These are phyloP conservation scores for Chrysoporthe cubensis DNA, from an alignment of 2,329 filamentous ascomycete genomes.

Conservation along the genomic window DNA sequence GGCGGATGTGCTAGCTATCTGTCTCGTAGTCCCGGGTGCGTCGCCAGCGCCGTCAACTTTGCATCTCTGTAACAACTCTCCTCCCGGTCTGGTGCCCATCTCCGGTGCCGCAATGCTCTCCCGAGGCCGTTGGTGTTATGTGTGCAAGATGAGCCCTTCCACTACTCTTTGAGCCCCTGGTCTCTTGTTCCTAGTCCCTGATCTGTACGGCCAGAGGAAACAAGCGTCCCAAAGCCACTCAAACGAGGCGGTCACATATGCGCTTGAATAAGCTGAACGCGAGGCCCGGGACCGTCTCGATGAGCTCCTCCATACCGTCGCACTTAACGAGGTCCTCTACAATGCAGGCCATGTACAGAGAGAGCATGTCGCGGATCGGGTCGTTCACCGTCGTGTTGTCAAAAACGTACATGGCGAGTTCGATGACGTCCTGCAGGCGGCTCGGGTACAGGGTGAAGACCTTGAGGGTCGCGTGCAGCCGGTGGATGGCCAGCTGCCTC, in stretches of 20 bases:
- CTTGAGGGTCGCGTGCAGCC: slow-evolving; percentile 8
- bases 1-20: too few relatives aligned
- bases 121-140: too few relatives aligned
- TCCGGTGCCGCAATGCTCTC: too few relatives aligned
- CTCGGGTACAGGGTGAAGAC: slow-evolving; percentile 1
- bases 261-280: not conserved
- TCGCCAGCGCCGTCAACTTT: too few relatives aligned
- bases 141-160: too few relatives aligned
- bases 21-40: too few relatives aligned
- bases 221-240: not conserved
- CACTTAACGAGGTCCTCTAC: not conserved
- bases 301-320: not conserved
- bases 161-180: too few relatives aligned
- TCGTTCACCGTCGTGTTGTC: not conserved
- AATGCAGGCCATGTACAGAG: slow-evolving; percentile 15
- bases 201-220: too few relatives aligned
- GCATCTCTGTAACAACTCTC: too few relatives aligned
- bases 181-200: too few relatives aligned
- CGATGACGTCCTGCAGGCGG: not conserved
- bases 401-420: not conserved
- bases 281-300: not conserved
- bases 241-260: not conserved
- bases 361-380: slow-evolving; percentile 10
- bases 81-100: too few relatives aligned
- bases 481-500: slow-evolving; percentile 5